phyloP scores from a whole-genome alignment of 306 rosid genomes.

The Medicago arabica region DNA sequence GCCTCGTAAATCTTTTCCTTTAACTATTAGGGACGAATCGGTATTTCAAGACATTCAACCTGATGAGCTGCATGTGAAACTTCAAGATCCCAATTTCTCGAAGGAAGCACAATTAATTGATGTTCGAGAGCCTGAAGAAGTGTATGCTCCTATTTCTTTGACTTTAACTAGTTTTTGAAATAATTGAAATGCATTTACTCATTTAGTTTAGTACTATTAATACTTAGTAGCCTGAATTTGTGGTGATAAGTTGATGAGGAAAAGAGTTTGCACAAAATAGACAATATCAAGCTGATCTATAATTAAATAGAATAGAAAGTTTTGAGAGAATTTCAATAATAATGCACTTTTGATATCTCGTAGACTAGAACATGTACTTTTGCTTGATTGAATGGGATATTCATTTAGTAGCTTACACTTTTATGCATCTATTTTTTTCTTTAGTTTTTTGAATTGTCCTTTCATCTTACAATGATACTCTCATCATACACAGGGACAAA shows the following conservation, averaged over 20 bases:
- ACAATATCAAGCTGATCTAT: too few species aligned
- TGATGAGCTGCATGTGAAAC: slow-evolving; percentile 63
- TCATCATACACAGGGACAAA: slow-evolving; percentile 61
- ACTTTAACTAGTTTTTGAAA: slow-evolving; percentile 7
- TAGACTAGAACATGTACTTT: too few species aligned
- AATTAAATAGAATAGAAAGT: too few species aligned
- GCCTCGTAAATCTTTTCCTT: slow-evolving; percentile 34
- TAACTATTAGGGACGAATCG: slow-evolving; percentile 69
- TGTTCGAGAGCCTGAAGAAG: slow-evolving; percentile 95
- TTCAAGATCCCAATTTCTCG: slow-evolving; percentile 75
- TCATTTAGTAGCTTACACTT: background rate
- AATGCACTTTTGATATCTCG: too few species aligned
- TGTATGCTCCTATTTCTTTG: slow-evolving; percentile 58
- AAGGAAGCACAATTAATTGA: slow-evolving; percentile 84
- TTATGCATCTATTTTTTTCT: slow-evolving; percentile 33
- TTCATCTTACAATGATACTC: slow-evolving; percentile 13
- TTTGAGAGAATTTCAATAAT: too few species aligned
- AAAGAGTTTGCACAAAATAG: too few species aligned
- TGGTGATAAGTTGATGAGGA: too few species aligned
- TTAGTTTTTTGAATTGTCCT: slow-evolving; percentile 34
- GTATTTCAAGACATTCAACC: slow-evolving; percentile 79
- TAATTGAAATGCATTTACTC: too few species aligned
- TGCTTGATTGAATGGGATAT: too few species aligned
- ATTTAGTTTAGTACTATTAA: background rate
- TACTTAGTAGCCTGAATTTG: too few species aligned